phyloP scores from a whole-genome alignment of 371 early-diverging fungal species.

The Choanephora cucurbitarum region DNA sequence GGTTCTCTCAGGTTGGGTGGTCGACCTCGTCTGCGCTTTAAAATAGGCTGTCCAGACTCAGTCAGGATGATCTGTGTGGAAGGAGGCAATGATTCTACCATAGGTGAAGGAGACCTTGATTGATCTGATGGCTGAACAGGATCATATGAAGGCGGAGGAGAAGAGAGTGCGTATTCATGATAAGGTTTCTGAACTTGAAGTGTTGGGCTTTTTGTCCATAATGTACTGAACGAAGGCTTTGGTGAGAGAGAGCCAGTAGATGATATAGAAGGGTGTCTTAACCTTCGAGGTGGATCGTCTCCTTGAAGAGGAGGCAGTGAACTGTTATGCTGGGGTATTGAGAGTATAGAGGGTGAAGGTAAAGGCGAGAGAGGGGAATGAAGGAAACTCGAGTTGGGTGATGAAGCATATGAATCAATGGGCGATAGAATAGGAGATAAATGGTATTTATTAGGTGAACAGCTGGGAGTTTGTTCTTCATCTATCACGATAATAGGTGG shows the following conservation, averaged over 20 bases:
- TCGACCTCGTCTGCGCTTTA: slow-evolving; percentile 49
- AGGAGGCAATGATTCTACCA: slow-evolving; percentile 16
- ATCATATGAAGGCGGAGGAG: slow-evolving; percentile 1
- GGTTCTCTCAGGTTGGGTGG: slow-evolving; percentile 39
- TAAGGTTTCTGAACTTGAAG: neutral
- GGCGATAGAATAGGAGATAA: slow-evolving; percentile 31
- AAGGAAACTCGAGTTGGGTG: slow-evolving; percentile 12
- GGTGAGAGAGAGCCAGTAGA: neutral
- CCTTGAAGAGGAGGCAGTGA: slow-evolving; percentile 26
- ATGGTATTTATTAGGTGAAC: slow-evolving; percentile 5
- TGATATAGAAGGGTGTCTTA: slow-evolving; percentile 16
- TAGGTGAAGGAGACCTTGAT: neutral
- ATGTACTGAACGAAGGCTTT: neutral
- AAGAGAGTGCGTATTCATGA: neutral
- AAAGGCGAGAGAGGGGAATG: slow-evolving; percentile 9
- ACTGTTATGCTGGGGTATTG: slow-evolving; percentile 5
- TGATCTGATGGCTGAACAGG: neutral
- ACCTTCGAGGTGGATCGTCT: slow-evolving; percentile 27
- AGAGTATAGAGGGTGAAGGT: slow-evolving; percentile 13
- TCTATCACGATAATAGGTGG: slow-evolving; percentile 19
- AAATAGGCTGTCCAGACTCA: slow-evolving; percentile 36
- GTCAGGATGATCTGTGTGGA: slow-evolving; percentile 36
- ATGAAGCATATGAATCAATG: slow-evolving; percentile 27
- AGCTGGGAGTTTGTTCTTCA: slow-evolving; percentile 10
- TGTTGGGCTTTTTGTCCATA: neutral